These are phyloP conservation scores for Dimocarpus longan DNA, from an alignment of 345 rosid species.

Conservation along the genomic window DNA sequence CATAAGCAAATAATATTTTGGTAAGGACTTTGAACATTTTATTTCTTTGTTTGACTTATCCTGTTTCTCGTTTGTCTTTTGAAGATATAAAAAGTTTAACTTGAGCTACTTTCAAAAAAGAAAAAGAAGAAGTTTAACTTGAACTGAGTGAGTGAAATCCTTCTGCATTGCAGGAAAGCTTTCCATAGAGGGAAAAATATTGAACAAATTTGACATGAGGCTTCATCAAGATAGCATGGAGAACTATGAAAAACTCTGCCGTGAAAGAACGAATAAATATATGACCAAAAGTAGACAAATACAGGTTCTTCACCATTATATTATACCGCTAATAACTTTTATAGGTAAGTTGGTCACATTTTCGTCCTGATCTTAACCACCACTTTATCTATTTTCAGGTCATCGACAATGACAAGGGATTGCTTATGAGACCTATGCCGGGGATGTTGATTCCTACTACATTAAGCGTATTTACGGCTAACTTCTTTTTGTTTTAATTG, in stretches of 20 bases:
- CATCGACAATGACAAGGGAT: conserved; percentile 74
- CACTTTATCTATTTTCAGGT: conserved; percentile 49
- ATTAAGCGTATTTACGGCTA: conserved; percentile 39
- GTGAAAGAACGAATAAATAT: conserved; percentile 72
- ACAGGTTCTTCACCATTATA: conserved; percentile 47
- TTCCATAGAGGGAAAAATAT: conserved; percentile 74
- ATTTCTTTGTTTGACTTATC: neutral
- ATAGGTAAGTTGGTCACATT: neutral
- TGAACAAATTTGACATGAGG: conserved; percentile 84
- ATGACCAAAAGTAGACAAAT: conserved; percentile 77
- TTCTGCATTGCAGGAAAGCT: conserved; percentile 49
- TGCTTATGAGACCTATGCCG: conserved; percentile 83
- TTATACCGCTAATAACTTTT: neutral
- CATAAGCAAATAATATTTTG: neutral
- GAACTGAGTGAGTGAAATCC: conserved; percentile 5
- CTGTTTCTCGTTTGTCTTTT: neutral
- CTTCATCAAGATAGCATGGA: conserved; percentile 75
- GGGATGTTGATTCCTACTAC: conserved; percentile 53
- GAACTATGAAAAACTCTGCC: conserved; percentile 75
- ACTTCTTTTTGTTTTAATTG: conserved; percentile 17
- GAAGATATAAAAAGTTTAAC: conserved; percentile 5
- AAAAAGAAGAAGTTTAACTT: neutral
- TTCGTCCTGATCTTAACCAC: neutral
- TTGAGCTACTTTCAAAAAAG: neutral
- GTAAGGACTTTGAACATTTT: neutral